Percentiles rank a stretch among this genome's conserved stretches.
Evolutionary conservation across 805 yeast genomes (phyloP).

Genomic region (Torulaspora maleeae): DNA sequence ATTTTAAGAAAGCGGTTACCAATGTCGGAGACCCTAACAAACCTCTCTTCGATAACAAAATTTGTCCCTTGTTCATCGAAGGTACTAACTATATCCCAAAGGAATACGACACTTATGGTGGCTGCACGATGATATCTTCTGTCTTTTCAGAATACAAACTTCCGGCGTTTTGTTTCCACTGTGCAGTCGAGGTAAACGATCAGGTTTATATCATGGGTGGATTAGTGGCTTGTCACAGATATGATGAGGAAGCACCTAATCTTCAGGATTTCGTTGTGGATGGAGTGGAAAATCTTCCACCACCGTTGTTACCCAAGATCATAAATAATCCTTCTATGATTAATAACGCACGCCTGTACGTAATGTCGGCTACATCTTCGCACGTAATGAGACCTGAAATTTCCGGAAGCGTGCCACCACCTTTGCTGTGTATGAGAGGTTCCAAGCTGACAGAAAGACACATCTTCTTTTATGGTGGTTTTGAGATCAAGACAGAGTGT

Average conservation of each 20-base stretch:
- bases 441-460: conserved; percentile 52
- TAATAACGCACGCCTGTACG: conserved; percentile 38
- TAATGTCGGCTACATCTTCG: conserved; percentile 40
- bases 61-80: conserved; percentile 25
- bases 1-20: conserved; percentile 9
- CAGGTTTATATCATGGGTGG: conserved; percentile 47
- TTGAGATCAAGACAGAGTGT: conserved; percentile 41
- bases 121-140: conserved; percentile 27
- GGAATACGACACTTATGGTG: conserved; percentile 25
- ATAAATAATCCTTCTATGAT: conserved; percentile 42
- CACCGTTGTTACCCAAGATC: conserved; percentile 42
- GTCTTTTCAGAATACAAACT: conserved; percentile 39
- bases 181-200: conserved; percentile 38
- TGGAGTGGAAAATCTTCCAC: conserved; percentile 42
- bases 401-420: conserved; percentile 47
- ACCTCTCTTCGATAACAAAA: conserved; percentile 13
- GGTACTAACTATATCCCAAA: conserved; percentile 25
- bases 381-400: conserved; percentile 35
- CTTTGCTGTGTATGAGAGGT: conserved; percentile 46
- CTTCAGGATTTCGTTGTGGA: conserved; percentile 37
- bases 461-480: conserved; percentile 67
- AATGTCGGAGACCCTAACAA: not conserved
- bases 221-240: conserved; percentile 29
- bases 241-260: conserved; percentile 31
- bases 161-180: conserved; percentile 44